These are phyloP conservation scores for Macrocybe gigantea DNA, from an alignment of 768 basidiomycete genomes.

Conservation along the genomic window DNA sequence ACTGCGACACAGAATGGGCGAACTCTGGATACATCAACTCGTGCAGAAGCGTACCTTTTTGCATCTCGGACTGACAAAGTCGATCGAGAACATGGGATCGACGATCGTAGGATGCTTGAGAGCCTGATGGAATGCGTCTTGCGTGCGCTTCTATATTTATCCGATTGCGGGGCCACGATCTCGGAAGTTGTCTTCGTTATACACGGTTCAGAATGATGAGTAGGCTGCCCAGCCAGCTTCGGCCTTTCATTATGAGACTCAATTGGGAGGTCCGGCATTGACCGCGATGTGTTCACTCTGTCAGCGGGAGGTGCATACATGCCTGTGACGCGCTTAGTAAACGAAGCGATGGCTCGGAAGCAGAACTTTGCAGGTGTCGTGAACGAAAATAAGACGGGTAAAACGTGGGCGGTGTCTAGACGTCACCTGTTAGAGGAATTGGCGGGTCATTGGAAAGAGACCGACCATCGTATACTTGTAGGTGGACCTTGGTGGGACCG, in stretches of 20 bases:
- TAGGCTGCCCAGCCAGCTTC: too few species aligned
- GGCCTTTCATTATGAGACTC: conserved; percentile 12
- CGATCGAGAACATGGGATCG: too few species aligned
- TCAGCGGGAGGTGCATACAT: conserved; percentile 21
- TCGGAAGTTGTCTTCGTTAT: too few species aligned
- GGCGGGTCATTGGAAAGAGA: conserved; percentile 9
- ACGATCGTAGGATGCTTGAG: too few species aligned
- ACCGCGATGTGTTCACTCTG: conserved; percentile 6
- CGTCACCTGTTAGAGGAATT: conserved; percentile 13
- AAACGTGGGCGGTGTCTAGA: conserved; percentile 63
- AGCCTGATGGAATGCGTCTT: too few species aligned
- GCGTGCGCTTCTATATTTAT: too few species aligned
- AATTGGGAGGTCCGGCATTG: conserved; percentile 5
- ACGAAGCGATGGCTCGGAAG: conserved; percentile 70
- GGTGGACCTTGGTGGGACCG: conserved; percentile 75
- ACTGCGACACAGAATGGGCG: too few species aligned
- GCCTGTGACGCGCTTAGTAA: conserved; percentile 61
- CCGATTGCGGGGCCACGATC: too few species aligned
- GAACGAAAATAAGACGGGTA: conserved; percentile 72
- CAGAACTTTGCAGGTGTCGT: conserved; percentile 77
- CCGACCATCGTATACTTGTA: conserved; percentile 88
- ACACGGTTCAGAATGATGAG: too few species aligned
- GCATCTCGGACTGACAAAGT: too few species aligned
- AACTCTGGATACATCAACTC: too few species aligned
- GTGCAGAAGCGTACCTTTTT: too few species aligned